These are phyloP conservation scores for Alternaria sp. DNA, from an alignment of 2,329 filamentous ascomycete species.

Conservation along the genomic window DNA sequence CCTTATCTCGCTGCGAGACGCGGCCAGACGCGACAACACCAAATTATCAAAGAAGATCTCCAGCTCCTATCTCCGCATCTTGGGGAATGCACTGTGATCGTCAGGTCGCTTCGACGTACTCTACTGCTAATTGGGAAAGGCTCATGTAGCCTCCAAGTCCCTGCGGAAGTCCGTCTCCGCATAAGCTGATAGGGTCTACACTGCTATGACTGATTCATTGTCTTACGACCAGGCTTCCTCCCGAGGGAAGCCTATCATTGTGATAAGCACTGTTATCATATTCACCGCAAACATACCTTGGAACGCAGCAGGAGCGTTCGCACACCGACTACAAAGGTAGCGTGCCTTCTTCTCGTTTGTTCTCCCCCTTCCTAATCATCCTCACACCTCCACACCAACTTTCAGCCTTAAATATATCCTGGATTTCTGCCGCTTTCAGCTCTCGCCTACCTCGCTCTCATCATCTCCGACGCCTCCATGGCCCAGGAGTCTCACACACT, in stretches of 20 bases:
- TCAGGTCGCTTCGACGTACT: not conserved
- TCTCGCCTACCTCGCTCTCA: not conserved
- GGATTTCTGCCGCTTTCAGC: not conserved
- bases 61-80: conserved; percentile 15
- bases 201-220: not conserved
- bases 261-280: conserved; percentile 35
- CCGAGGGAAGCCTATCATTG: conserved; percentile 39
- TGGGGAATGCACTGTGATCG: conserved; percentile 12
- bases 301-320: conserved; percentile 8
- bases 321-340: conserved; percentile 17
- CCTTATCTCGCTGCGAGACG: conserved; percentile 20
- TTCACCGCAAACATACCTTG: conserved; percentile 24
- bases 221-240: conserved; percentile 11
- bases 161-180: conserved; percentile 1
- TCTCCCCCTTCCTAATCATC: not conserved
- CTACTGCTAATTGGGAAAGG: not conserved
- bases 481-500: conserved; percentile 20
- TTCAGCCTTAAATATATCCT: not conserved
- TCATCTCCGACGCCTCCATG: conserved; percentile 14
- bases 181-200: conserved; percentile 13
- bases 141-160: conserved; percentile 11
- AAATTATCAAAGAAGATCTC: conserved; percentile 19
- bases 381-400: not conserved
- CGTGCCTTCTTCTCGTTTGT: not conserved
- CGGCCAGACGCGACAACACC: conserved; percentile 21